These are phyloP conservation scores for Nannochloris sp. DNA, from an alignment of 139 green algal species.

Conservation along the genomic window DNA sequence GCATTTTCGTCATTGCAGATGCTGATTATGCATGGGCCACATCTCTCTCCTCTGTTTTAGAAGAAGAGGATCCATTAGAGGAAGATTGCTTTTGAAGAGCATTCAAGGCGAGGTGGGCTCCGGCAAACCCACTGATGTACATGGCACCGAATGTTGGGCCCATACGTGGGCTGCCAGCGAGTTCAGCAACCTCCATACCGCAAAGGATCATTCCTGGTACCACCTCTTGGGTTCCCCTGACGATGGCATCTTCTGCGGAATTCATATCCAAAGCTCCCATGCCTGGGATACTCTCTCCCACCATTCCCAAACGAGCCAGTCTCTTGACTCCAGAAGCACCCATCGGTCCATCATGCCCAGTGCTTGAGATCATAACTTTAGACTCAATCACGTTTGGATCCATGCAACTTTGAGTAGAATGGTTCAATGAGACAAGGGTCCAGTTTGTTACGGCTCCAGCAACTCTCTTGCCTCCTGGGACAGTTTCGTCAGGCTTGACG, in stretches of 20 bases:
- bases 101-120: conserved; percentile 80
- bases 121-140: conserved; percentile 87
- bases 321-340: conserved; percentile 86
- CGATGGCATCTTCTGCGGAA: conserved; percentile 61
- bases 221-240: conserved; percentile 73
- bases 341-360: conserved; percentile 93
- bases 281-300: conserved; percentile 55
- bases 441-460: conserved; percentile 95
- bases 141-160: conserved; percentile 95
- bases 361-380: conserved; percentile 86
- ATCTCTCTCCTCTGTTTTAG: too few species aligned
- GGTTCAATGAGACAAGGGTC: conserved; percentile 91
- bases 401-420: conserved; percentile 96
- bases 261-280: conserved; percentile 99
- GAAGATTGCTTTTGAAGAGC: conserved; percentile 30
- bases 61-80: too few species aligned
- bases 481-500: conserved; percentile 34
- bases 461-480: conserved; percentile 41
- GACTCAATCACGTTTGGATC: conserved; percentile 85
- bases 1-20: too few species aligned
- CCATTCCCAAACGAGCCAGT: conserved; percentile 78
- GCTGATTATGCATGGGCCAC: too few species aligned
- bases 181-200: conserved; percentile 86
- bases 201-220: conserved; percentile 91
- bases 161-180: conserved; percentile 78